Conservation (phyloP, 2,329 filamentous ascomycete genomes). For the Verticillium dahliae region DNA sequence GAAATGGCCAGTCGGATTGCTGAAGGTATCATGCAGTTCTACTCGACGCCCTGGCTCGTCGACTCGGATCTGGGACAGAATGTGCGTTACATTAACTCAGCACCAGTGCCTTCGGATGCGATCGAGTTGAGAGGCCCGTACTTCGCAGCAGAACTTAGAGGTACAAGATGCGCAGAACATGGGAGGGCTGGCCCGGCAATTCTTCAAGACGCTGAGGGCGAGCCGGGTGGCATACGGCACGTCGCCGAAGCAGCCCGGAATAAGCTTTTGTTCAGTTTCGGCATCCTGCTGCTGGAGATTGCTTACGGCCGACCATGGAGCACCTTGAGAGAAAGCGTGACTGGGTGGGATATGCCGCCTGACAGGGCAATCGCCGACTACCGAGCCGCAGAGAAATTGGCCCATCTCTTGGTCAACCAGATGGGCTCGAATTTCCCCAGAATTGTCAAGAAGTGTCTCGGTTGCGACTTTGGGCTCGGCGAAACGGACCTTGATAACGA, state of each 20-base stretch:
- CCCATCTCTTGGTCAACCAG: slow-evolving; percentile 1
- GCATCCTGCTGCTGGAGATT: slow-evolving; percentile 6
- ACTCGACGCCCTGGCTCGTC: slow-evolving; percentile 6
- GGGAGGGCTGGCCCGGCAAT: background rate
- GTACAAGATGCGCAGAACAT: background rate
- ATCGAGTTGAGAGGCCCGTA: slow-evolving; percentile 1
- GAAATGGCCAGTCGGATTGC: slow-evolving; percentile 3
- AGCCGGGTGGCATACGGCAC: background rate
- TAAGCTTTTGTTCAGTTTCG: slow-evolving; percentile 6
- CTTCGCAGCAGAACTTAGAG: background rate
- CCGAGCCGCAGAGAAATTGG: slow-evolving; percentile 4
- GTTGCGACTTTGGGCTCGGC: slow-evolving; percentile 7
- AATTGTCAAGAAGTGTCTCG: slow-evolving; percentile 6
- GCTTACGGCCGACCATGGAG: slow-evolving; percentile 4
- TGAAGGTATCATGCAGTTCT: slow-evolving; percentile 7
- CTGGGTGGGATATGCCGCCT: background rate
- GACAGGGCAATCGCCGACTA: background rate
- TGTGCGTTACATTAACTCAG: slow-evolving; percentile 1
- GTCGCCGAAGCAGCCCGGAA: background rate
- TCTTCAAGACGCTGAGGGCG: background rate
- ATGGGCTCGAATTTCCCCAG: slow-evolving; percentile 3
- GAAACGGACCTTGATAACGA: slow-evolving; percentile 7
- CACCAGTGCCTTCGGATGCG: background rate
- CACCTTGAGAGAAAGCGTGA: background rate
- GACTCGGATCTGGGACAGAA: background rate